phyloP scores from a whole-genome alignment of 441 rosid species.

The Euphorbia schlechtendalii region DNA sequence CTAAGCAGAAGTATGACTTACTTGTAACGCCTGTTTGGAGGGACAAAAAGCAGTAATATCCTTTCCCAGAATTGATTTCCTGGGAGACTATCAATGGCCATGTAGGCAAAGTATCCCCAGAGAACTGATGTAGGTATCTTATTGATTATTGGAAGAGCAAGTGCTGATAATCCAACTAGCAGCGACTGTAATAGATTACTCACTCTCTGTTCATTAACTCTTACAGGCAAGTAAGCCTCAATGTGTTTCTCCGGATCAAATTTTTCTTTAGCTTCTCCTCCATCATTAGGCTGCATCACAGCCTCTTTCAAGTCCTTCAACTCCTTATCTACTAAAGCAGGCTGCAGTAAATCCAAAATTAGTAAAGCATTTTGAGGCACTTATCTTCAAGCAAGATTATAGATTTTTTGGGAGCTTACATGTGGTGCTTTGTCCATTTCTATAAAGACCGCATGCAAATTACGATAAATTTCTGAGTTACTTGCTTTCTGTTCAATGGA shows the following conservation, averaged over 20 bases:
- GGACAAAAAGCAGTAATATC: conserved; percentile 54
- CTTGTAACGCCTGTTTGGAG: conserved; percentile 73
- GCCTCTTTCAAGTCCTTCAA: conserved; percentile 57
- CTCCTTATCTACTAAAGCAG: conserved; percentile 43
- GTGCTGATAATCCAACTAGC: conserved; percentile 48
- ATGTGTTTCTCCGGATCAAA: conserved; percentile 66
- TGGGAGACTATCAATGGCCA: conserved; percentile 89
- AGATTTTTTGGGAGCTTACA: conserved; percentile 27
- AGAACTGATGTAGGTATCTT: conserved; percentile 77
- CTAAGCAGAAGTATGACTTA: conserved; percentile 23
- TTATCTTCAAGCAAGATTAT: not conserved
- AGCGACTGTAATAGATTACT: conserved; percentile 74
- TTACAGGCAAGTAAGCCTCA: conserved; percentile 63
- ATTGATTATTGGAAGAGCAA: conserved; percentile 56
- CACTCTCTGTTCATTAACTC: conserved; percentile 79
- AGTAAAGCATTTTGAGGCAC: conserved; percentile 6
- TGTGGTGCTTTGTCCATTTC: conserved; percentile 58
- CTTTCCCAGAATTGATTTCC: conserved; percentile 94
- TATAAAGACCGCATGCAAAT: conserved; percentile 68
- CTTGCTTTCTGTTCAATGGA: conserved; percentile 52
- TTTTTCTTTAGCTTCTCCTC: conserved; percentile 31
- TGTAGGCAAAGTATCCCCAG: conserved; percentile 89
- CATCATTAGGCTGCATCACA: conserved; percentile 48
- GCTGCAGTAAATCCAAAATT: conserved; percentile 23
- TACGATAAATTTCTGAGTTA: conserved; percentile 68